These are phyloP conservation scores for Aspergillus sojae DNA, from an alignment of 2,329 filamentous ascomycete genomes.

Conservation along the genomic window DNA sequence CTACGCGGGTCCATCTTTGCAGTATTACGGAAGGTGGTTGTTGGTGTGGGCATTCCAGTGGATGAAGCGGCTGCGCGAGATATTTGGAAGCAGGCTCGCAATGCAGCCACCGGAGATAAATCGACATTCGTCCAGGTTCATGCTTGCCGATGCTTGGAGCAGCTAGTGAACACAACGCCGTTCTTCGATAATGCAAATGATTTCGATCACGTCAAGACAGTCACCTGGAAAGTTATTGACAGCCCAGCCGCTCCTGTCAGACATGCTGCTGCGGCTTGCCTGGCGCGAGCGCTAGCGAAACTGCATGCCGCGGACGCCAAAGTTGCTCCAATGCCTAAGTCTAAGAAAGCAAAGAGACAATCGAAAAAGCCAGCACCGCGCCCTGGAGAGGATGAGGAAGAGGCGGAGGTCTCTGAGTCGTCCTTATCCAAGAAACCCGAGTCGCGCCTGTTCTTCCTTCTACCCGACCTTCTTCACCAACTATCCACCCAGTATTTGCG, in stretches of 20 bases:
- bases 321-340: constrained; percentile 57
- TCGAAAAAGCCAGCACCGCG: constrained; percentile 64
- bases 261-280: constrained; percentile 81
- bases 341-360: constrained; percentile 71
- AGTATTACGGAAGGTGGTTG: constrained; percentile 73
- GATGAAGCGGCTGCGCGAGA: constrained; percentile 87
- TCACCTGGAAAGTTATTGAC: constrained; percentile 85
- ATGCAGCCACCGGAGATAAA: constrained; percentile 76
- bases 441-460: constrained; percentile 69
- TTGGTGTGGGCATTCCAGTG: constrained; percentile 73
- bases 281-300: constrained; percentile 82
- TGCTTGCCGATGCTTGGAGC: constrained; percentile 77
- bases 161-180: constrained; percentile 69
- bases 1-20: constrained; percentile 77
- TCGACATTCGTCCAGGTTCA: constrained; percentile 76
- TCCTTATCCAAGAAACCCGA: constrained; percentile 72
- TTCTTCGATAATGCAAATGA: constrained; percentile 89
- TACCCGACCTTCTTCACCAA: constrained; percentile 76
- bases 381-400: constrained; percentile 71
- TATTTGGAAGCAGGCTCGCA: constrained; percentile 88
- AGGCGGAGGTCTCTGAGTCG: constrained; percentile 73
- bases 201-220: constrained; percentile 82
- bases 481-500: constrained; percentile 80
- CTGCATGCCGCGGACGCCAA: constrained; percentile 68
- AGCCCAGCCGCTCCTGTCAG: constrained; percentile 73